These are phyloP conservation scores for Penicillium sp. DNA, from an alignment of 2,329 filamentous ascomycete genomes.

Conservation along the genomic window DNA sequence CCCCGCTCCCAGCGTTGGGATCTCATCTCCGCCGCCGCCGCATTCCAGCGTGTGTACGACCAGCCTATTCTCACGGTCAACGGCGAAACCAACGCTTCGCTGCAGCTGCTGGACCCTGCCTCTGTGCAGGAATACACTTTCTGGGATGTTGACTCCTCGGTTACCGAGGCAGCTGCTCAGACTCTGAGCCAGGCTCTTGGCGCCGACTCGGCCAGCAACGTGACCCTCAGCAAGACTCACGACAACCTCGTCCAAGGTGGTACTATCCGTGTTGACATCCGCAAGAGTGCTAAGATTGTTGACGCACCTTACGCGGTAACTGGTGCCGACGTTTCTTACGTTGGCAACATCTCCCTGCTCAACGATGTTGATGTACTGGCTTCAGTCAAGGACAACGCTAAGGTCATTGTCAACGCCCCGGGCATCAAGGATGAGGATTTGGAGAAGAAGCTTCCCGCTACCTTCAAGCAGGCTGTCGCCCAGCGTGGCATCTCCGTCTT, in stretches of 20 bases:
- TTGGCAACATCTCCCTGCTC: constrained; percentile 72
- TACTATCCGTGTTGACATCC: constrained; percentile 71
- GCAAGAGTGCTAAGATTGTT: constrained; percentile 70
- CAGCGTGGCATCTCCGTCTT: constrained; percentile 63
- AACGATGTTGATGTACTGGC: constrained; percentile 66
- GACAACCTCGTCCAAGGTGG: constrained; percentile 65
- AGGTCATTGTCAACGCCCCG: constrained; percentile 65
- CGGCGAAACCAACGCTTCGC: constrained; percentile 29
- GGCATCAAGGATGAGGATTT: constrained; percentile 78
- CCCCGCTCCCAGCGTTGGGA: constrained; percentile 61
- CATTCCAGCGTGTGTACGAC: constrained; percentile 40
- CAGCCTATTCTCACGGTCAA: constrained; percentile 32
- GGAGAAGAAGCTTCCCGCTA: constrained; percentile 69
- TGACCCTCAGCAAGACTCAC: constrained; percentile 51
- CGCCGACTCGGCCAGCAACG: constrained; percentile 52
- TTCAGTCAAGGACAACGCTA: constrained; percentile 60
- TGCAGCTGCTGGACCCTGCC: constrained; percentile 48
- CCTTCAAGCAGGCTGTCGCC: constrained; percentile 62
- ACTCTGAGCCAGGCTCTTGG: constrained; percentile 53
- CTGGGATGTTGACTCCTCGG: constrained; percentile 78
- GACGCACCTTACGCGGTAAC: constrained; percentile 76
- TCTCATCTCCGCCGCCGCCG: constrained; percentile 38
- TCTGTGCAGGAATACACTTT: constrained; percentile 75
- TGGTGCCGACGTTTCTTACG: constrained; percentile 66
- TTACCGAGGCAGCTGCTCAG: constrained; percentile 55